These are phyloP conservation scores for Arachis hypogaea DNA, from an alignment of 306 rosid genomes.

Conservation along the genomic window DNA sequence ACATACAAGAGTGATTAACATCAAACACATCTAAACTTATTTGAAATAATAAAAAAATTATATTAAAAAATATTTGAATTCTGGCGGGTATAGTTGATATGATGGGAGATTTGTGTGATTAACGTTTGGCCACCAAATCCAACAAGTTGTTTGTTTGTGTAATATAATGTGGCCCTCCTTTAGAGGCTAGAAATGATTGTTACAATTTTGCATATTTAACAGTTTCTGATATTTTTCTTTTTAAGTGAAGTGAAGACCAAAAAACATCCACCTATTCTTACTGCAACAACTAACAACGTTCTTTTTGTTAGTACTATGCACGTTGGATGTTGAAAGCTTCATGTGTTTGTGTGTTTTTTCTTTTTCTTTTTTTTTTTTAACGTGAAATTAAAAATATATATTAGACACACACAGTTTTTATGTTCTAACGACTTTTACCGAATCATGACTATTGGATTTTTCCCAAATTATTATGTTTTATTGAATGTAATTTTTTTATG, in stretches of 20 bases:
- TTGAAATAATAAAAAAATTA: no score
- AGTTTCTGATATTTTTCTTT: conserved; percentile 9
- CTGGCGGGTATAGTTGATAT: conserved; percentile 59
- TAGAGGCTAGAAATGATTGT: conserved; percentile 33
- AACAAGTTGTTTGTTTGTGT: conserved; percentile 41
- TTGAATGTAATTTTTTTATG: no score
- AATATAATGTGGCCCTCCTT: conserved; percentile 35
- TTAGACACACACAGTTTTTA: no score
- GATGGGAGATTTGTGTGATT: conserved; percentile 40
- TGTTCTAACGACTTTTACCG: background rate
- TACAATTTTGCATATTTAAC: conserved; percentile 27
- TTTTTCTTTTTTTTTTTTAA: no score
- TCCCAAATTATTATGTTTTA: background rate
- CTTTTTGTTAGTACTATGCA: background rate
- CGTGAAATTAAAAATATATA: no score
- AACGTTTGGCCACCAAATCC: conserved; percentile 75
- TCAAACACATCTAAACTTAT: no score
- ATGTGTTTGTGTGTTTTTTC: background rate
- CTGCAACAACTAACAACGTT: background rate
- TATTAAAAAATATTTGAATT: conserved; percentile 48
- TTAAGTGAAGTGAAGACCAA: conserved; percentile 7
- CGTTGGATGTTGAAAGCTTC: conserved; percentile 4
- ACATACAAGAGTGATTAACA: no score
- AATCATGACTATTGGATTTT: conserved; percentile 3
- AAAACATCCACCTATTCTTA: conserved; percentile 24